Evolutionary conservation across 2,329 filamentous ascomycete species (phyloP).

Genomic region (Plectosphaerella plurivora): DNA sequence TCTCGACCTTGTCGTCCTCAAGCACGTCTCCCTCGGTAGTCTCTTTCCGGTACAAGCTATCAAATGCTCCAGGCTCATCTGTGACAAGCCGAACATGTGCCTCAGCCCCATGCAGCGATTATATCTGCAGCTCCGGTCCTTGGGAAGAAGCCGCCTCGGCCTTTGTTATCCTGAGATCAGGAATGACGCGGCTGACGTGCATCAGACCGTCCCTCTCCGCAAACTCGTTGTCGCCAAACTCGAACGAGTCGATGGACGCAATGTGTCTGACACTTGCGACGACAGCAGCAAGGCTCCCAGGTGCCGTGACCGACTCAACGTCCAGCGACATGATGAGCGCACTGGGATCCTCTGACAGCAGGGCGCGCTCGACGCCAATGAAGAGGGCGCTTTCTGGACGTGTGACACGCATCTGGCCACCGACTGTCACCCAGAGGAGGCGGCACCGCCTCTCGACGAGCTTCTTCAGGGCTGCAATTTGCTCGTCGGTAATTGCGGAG

Average conservation of each 20-base stretch:
- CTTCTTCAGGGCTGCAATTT: conserved; percentile 17
- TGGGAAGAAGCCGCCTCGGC: neutral
- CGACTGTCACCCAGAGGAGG: conserved; percentile 21
- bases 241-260: neutral
- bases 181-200: conserved; percentile 16
- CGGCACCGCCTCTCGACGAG: conserved; percentile 11
- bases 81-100: too few species aligned
- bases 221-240: conserved; percentile 17
- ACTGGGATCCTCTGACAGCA: neutral
- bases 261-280: too few species aligned
- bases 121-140: too few species aligned
- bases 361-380: neutral
- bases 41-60: too few species aligned
- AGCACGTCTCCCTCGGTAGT: neutral
- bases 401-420: conserved; percentile 14
- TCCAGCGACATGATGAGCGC: conserved; percentile 1
- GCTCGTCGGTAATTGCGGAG: neutral
- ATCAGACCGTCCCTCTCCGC: conserved; percentile 19
- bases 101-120: too few species aligned
- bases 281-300: too few species aligned
- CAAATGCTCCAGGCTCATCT: too few species aligned
- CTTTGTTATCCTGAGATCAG: conserved; percentile 13
- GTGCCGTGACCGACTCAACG: neutral
- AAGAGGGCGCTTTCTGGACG: conserved; percentile 14
- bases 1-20: conserved; percentile 2